These are phyloP conservation scores for Pythium oligandrum DNA, from an alignment of 352 stramenopile species.

Conservation along the genomic window DNA sequence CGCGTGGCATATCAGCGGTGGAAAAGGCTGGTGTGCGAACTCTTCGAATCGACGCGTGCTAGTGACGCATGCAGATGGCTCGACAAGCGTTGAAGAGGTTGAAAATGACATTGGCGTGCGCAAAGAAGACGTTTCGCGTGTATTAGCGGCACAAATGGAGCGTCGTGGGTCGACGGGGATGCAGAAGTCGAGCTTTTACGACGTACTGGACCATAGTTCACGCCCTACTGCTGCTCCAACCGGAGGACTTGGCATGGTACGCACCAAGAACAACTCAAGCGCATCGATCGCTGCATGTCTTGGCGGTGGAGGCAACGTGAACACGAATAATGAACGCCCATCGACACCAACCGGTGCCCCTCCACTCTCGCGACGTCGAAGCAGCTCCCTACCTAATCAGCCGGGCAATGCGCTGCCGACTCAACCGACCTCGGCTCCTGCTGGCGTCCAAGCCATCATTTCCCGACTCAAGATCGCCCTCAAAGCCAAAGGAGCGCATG, in stretches of 20 bases:
- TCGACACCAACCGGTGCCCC: no score
- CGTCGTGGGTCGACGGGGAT: conserved; percentile 10
- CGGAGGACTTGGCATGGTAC: conserved; percentile 19
- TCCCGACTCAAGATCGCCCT: conserved; percentile 41
- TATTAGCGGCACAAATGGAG: conserved; percentile 26
- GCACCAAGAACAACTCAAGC: conserved; percentile 45
- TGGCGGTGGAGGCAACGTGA: background rate
- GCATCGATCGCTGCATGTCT: conserved; percentile 52
- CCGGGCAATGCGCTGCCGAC: no score
- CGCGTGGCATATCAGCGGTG: conserved; percentile 58
- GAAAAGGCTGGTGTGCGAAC: conserved; percentile 48
- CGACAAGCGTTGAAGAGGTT: conserved; percentile 37
- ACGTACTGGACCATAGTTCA: conserved; percentile 53
- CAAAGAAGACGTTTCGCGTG: conserved; percentile 21
- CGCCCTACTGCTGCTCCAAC: conserved; percentile 6
- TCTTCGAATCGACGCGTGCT: conserved; percentile 58
- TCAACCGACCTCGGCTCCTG: no score
- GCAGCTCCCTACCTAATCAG: no score
- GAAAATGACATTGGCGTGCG: conserved; percentile 38
- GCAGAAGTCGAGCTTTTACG: conserved; percentile 38
- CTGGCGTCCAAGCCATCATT: conserved; percentile 20
- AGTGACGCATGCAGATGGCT: conserved; percentile 49
- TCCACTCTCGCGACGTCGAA: no score
- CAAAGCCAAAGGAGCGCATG: conserved; percentile 56
- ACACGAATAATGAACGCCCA: no score